A percentile compares a stretch with the other conserved stretches of the same genome.
Evolutionary conservation across 2,329 filamentous ascomycete species (phyloP).

Genomic region (Penicillium sp.): DNA sequence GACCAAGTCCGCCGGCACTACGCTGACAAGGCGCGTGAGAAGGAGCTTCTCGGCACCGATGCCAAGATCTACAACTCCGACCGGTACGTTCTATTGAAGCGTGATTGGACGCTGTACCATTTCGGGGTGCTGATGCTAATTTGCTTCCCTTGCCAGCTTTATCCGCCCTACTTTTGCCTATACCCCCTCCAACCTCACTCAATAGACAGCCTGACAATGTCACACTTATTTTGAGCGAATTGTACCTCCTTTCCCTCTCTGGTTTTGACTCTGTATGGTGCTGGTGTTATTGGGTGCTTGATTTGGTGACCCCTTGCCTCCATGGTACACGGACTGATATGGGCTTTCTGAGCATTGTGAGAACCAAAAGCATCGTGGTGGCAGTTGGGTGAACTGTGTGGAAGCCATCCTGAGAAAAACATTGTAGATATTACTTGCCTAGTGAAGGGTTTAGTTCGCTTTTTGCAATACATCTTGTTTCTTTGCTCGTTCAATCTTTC

Average conservation of each 20-base stretch:
- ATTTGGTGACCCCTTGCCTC: constrained; percentile 9
- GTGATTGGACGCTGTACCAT: neutral
- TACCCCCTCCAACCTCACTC: constrained; percentile 62
- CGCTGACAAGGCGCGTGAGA: constrained; percentile 86
- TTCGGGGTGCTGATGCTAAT: constrained; percentile 8
- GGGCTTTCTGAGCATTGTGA: constrained; percentile 7
- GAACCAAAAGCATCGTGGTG: constrained; percentile 7
- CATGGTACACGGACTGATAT: constrained; percentile 10
- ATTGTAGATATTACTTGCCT: constrained; percentile 39
- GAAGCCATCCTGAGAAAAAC: constrained; percentile 17
- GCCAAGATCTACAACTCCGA: constrained; percentile 84
- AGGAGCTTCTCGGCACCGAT: constrained; percentile 81
- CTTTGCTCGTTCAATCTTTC: constrained; percentile 2
- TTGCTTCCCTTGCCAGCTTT: constrained; percentile 55
- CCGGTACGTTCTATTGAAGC: constrained; percentile 58
- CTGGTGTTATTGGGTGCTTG: constrained; percentile 9
- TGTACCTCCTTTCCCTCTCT: constrained; percentile 7
- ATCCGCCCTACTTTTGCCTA: constrained; percentile 77
- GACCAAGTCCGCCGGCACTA: constrained; percentile 85
- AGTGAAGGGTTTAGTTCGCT: constrained; percentile 28
- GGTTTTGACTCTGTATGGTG: constrained; percentile 10
- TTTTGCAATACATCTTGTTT: constrained; percentile 23
- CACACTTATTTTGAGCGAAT: constrained; percentile 10
- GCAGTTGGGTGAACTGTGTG: constrained; percentile 7
- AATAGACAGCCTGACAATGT: constrained; percentile 47